Evolutionary conservation across 805 yeast species (phyloP).

Genomic region (Lachancea mirantina): DNA sequence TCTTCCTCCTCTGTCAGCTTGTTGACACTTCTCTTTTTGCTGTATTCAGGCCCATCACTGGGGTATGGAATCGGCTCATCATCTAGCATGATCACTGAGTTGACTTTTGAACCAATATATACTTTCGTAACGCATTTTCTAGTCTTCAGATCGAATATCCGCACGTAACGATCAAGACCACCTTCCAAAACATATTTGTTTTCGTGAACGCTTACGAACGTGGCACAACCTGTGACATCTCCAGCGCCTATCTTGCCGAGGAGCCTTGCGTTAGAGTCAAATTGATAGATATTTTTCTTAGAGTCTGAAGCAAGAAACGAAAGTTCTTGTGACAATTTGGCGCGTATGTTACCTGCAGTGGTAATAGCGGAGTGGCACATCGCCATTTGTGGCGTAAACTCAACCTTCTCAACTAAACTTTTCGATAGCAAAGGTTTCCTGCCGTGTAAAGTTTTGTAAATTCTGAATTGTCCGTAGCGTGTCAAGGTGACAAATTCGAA

Average conservation of each 20-base stretch:
- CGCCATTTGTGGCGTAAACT: constrained; percentile 21
- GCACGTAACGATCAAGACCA: constrained; percentile 79
- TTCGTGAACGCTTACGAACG: constrained; percentile 18
- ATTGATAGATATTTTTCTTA: constrained; percentile 55
- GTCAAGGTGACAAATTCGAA: constrained; percentile 58
- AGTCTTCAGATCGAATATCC: constrained; percentile 60
- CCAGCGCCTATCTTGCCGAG: constrained; percentile 72
- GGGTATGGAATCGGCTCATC: constrained; percentile 34
- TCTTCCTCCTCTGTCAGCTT: constrained; percentile 30
- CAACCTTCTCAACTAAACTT: constrained; percentile 25
- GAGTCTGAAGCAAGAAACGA: constrained; percentile 66
- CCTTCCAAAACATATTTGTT: constrained; percentile 58
- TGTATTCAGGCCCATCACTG: constrained; percentile 17
- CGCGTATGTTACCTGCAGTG: constrained; percentile 18
- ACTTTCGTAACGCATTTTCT: constrained; percentile 61
- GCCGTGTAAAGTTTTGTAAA: constrained; percentile 62
- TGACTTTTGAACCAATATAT: constrained; percentile 65
- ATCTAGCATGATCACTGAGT: constrained; percentile 18
- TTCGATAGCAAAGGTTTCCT: constrained; percentile 51
- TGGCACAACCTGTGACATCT: constrained; percentile 54
- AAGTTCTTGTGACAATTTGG: constrained; percentile 19
- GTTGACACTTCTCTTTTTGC: constrained; percentile 34
- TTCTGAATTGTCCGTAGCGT: constrained; percentile 47
- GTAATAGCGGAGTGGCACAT: constrained; percentile 13
- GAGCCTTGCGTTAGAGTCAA: constrained; percentile 45